Conservation (phyloP, 1,284 basidiomycete species). For the Somion occarium region DNA sequence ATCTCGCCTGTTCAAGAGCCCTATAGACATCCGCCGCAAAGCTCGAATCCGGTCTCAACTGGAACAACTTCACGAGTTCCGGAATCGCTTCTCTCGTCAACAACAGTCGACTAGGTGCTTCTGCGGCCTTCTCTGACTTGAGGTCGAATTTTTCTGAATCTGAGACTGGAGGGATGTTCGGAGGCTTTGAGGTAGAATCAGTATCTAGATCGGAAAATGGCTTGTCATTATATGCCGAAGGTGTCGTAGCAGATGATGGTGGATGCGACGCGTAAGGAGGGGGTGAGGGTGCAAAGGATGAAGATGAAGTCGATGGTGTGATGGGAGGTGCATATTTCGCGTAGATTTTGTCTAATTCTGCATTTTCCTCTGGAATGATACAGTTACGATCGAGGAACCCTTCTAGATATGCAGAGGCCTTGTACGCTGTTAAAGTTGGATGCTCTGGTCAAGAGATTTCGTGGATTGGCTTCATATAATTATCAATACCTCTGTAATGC, state of each 20-base stretch:
- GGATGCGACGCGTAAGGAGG: too few relatives aligned
- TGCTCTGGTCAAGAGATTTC: background rate
- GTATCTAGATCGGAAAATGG: constrained; percentile 12
- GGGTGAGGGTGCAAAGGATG: too few relatives aligned
- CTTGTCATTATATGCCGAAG: constrained; percentile 1
- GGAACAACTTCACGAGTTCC: constrained; percentile 41
- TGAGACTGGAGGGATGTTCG: background rate
- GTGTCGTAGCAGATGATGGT: too few relatives aligned
- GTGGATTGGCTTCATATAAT: background rate
- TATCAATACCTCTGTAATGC: constrained; percentile 64
- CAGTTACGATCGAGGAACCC: constrained; percentile 49
- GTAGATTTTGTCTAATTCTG: constrained; percentile 57
- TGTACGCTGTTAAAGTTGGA: constrained; percentile 54
- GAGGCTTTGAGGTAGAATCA: constrained; percentile 8
- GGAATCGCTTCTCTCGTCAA: constrained; percentile 53
- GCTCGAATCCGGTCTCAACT: constrained; percentile 35
- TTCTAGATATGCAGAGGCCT: constrained; percentile 64
- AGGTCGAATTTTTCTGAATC: background rate
- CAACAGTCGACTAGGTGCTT: constrained; percentile 28
- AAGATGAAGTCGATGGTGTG: too few relatives aligned
- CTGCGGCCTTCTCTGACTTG: background rate
- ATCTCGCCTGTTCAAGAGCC: constrained; percentile 54
- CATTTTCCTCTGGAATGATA: constrained; percentile 50
- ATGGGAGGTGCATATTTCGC: constrained; percentile 29
- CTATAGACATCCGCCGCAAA: constrained; percentile 52